These are phyloP conservation scores for Candolleomyces efflorescens DNA, from an alignment of 768 basidiomycete species.

Conservation along the genomic window DNA sequence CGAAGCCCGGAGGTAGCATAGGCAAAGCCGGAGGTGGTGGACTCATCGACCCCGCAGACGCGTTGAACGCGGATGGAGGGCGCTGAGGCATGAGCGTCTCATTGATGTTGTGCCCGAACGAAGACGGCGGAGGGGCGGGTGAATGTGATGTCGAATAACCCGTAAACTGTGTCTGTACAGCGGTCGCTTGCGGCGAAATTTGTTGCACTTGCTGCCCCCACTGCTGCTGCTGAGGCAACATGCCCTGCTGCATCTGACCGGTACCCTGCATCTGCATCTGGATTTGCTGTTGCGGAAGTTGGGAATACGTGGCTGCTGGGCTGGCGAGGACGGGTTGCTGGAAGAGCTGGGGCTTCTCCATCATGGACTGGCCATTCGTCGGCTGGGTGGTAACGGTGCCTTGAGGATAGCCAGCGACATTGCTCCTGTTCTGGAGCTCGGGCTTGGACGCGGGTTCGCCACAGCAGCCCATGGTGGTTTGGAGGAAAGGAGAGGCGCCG, in stretches of 20 bases:
- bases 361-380: constrained; percentile 31
- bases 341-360: not conserved
- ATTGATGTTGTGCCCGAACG: constrained; percentile 18
- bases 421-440: constrained; percentile 28
- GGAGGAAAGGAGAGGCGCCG: not conserved
- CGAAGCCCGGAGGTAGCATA: not conserved
- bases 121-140: constrained; percentile 15
- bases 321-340: constrained; percentile 41
- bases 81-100: constrained; percentile 21
- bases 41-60: constrained; percentile 14
- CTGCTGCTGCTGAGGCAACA: constrained; percentile 23
- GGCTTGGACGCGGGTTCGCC: constrained; percentile 39
- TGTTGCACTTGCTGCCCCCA: constrained; percentile 9
- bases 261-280: constrained; percentile 8
- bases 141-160: constrained; percentile 21
- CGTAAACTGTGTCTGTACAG: constrained; percentile 15
- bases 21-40: constrained; percentile 15
- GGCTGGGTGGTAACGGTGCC: constrained; percentile 45
- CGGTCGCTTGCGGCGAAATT: constrained; percentile 23
- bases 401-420: constrained; percentile 17
- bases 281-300: constrained; percentile 18
- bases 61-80: constrained; percentile 26
- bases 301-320: constrained; percentile 34
- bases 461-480: constrained; percentile 61
- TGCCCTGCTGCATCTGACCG: not conserved